phyloP scores from a whole-genome alignment of 1,284 basidiomycete genomes.

The Ceratobasidium sp. region DNA sequence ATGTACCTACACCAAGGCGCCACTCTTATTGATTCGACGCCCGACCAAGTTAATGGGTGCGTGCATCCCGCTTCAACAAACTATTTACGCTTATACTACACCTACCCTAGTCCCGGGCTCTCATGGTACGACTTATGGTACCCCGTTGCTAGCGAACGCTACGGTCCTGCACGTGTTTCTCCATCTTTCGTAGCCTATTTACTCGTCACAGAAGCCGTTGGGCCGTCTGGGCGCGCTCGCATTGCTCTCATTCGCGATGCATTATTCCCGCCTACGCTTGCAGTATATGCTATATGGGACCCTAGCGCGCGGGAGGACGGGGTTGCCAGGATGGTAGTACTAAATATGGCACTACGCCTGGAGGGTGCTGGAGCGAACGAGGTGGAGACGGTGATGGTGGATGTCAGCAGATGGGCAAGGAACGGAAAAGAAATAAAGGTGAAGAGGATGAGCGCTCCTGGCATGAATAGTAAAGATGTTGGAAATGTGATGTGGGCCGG shows the following conservation, averaged over 20 bases:
- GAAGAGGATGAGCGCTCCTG: conserved; percentile 53
- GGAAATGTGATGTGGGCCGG: conserved; percentile 53
- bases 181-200: conserved; percentile 56
- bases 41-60: conserved; percentile 52
- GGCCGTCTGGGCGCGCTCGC: conserved; percentile 50
- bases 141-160: conserved; percentile 52
- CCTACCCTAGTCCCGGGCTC: conserved; percentile 28
- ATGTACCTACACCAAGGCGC: conserved; percentile 57
- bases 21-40: conserved; percentile 54
- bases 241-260: conserved; percentile 50
- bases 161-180: conserved; percentile 53
- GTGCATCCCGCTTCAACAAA: conserved; percentile 48
- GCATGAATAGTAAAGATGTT: conserved; percentile 53
- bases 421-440: conserved; percentile 45
- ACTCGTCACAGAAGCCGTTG: conserved; percentile 54
- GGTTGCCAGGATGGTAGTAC: conserved; percentile 51
- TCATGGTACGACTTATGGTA: conserved; percentile 56
- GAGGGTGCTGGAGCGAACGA: conserved; percentile 44
- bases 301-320: conserved; percentile 41
- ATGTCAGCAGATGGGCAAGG: conserved; percentile 48
- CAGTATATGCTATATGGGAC: conserved; percentile 55
- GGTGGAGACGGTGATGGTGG: conserved; percentile 47
- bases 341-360: conserved; percentile 53
- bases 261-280: conserved; percentile 48
- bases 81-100: not conserved